Percentiles rank a stretch among this genome's conserved stretches.
phyloP scores from a whole-genome alignment of 2,329 filamentous ascomycete genomes.

The Phialocephala subalpina region DNA sequence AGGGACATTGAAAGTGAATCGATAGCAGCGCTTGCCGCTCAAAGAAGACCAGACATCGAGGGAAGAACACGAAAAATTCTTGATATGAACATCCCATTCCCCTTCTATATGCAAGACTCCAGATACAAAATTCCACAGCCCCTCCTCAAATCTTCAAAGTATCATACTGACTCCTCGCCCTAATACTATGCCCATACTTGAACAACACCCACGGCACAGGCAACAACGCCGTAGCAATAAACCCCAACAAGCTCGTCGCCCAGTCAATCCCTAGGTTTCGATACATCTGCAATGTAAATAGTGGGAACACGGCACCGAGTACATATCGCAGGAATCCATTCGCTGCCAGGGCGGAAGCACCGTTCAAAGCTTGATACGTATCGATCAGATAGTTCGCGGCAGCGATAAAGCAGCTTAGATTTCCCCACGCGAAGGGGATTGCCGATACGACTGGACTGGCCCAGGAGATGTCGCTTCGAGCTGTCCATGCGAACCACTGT shows the following conservation, averaged over 20 bases:
- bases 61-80: background rate
- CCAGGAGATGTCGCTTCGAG: conserved; percentile 55
- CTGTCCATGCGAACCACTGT: conserved; percentile 66
- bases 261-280: conserved; percentile 47
- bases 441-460: conserved; percentile 58
- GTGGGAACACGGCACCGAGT: conserved; percentile 63
- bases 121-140: background rate
- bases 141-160: conserved; percentile 22
- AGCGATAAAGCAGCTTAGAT: conserved; percentile 63
- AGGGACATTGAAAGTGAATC: too few relatives aligned
- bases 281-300: conserved; percentile 64
- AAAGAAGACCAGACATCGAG: background rate
- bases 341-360: conserved; percentile 66
- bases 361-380: conserved; percentile 60
- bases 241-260: conserved; percentile 46
- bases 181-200: conserved; percentile 12
- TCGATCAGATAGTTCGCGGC: conserved; percentile 60
- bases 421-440: conserved; percentile 66
- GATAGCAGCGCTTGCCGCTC: background rate
- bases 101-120: background rate
- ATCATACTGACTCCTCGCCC: conserved; percentile 29
- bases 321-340: conserved; percentile 65
- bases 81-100: background rate
- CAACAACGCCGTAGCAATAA: background rate
- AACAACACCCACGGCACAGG: conserved; percentile 7